Evolutionary conservation across 2,329 filamentous ascomycete genomes (phyloP).

Genomic region (Cladosporium colombiae): DNA sequence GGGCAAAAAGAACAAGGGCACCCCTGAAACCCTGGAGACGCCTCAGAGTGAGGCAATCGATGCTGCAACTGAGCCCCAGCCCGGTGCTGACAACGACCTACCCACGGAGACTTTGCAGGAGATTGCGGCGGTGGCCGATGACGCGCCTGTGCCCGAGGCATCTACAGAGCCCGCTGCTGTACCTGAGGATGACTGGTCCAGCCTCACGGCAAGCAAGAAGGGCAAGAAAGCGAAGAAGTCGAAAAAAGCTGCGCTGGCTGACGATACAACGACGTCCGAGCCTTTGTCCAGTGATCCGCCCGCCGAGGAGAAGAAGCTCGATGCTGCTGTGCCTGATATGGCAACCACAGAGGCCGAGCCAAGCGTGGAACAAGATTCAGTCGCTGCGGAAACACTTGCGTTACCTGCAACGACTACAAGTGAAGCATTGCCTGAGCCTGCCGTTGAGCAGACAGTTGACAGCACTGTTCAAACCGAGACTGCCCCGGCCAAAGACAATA

Average conservation of each 20-base stretch:
- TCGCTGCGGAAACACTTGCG: not conserved
- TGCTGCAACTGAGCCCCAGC: not conserved
- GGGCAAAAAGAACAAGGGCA: conserved; percentile 24
- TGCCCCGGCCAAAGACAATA: not conserved
- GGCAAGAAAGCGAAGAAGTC: conserved; percentile 35
- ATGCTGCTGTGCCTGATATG: not conserved
- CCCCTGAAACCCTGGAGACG: not conserved
- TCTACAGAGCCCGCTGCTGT: not conserved
- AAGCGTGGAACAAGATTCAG: not conserved
- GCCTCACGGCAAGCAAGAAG: conserved; percentile 24
- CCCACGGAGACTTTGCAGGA: not conserved
- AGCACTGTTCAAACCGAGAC: not conserved
- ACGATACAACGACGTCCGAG: not conserved
- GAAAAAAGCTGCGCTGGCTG: conserved; percentile 13
- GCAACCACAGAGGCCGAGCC: not conserved
- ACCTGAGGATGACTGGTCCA: conserved; percentile 27
- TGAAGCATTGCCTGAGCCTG: not conserved
- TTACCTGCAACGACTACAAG: not conserved
- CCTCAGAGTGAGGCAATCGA: not conserved
- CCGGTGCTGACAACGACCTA: not conserved
- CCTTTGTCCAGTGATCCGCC: not conserved
- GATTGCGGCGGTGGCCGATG: not conserved
- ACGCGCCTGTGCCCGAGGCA: not conserved
- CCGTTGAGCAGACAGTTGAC: not conserved
- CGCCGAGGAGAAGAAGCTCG: not conserved